Evolutionary conservation across 139 green algal species (phyloP).

Genomic region (Chlorella sp.): DNA sequence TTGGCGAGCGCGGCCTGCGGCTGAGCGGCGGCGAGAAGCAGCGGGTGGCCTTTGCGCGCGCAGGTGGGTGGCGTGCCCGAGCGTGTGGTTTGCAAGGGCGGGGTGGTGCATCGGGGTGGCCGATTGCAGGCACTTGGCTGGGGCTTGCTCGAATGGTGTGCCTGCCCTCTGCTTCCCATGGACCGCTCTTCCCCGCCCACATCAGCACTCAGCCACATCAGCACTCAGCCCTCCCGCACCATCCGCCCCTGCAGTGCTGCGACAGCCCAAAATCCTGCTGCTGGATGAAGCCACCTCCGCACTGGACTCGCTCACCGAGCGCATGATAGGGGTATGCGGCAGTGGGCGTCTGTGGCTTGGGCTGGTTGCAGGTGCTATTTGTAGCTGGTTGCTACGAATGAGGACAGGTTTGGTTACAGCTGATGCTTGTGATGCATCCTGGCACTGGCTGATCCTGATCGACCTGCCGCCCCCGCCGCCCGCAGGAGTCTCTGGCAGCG

Average conservation of each 20-base stretch:
- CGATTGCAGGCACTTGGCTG: too few species aligned
- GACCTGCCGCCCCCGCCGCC: background rate
- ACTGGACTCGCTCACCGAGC: slow-evolving; percentile 79
- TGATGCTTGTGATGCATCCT: too few species aligned
- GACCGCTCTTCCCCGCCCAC: background rate
- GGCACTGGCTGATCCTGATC: too few species aligned
- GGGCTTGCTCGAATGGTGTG: too few species aligned
- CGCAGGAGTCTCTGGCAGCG: slow-evolving; percentile 49
- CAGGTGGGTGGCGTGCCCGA: slow-evolving; percentile 58
- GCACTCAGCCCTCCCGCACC: background rate
- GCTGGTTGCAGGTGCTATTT: too few species aligned
- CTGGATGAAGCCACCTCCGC: slow-evolving; percentile 91
- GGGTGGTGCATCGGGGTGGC: too few species aligned
- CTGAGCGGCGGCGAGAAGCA: slow-evolving; percentile 87
- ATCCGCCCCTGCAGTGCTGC: background rate
- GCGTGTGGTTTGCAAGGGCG: too few species aligned
- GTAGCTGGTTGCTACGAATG: too few species aligned
- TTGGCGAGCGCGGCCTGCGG: slow-evolving; percentile 57
- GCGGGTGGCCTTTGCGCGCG: slow-evolving; percentile 88
- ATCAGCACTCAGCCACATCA: background rate
- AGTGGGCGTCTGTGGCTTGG: too few species aligned
- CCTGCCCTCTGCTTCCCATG: background rate
- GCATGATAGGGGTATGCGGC: slow-evolving; percentile 6
- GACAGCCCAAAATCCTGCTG: slow-evolving; percentile 76
- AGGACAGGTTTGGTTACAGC: too few species aligned